These are phyloP conservation scores for Trifolium fragiferum DNA, from an alignment of 306 rosid genomes.

Conservation along the genomic window DNA sequence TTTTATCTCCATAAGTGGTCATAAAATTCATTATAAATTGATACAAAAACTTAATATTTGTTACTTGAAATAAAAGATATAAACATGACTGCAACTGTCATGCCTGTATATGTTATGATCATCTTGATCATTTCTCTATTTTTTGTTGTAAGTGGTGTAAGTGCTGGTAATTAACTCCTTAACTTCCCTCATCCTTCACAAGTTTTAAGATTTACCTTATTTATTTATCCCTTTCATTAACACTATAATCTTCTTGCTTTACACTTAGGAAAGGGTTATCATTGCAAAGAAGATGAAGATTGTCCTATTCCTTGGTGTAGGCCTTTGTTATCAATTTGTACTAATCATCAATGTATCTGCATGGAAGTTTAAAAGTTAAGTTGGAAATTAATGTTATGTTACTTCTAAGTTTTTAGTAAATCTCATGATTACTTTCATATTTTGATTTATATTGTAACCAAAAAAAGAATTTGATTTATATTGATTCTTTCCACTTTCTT, in stretches of 20 bases:
- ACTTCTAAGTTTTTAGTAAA: neutral
- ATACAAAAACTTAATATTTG: neutral
- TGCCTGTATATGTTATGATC: neutral
- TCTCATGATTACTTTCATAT: neutral
- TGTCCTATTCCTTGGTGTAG: neutral
- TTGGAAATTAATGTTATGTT: neutral
- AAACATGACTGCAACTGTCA: no score
- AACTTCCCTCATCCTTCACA: neutral
- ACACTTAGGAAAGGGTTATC: neutral
- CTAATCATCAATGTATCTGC: neutral
- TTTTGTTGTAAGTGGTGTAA: neutral
- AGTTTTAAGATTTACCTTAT: neutral
- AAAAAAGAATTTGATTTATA: neutral
- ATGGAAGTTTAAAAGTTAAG: neutral
- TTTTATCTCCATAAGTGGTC: neutral
- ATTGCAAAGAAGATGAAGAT: neutral
- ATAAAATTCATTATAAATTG: neutral
- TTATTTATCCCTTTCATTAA: neutral
- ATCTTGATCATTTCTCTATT: neutral
- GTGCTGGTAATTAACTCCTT: neutral
- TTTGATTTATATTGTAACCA: neutral
- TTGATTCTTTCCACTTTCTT: neutral
- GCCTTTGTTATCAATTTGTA: neutral
- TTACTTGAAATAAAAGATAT: no score
- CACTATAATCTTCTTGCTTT: neutral